These are phyloP conservation scores for Mycena amicta DNA, from an alignment of 768 basidiomycete genomes.

Conservation along the genomic window DNA sequence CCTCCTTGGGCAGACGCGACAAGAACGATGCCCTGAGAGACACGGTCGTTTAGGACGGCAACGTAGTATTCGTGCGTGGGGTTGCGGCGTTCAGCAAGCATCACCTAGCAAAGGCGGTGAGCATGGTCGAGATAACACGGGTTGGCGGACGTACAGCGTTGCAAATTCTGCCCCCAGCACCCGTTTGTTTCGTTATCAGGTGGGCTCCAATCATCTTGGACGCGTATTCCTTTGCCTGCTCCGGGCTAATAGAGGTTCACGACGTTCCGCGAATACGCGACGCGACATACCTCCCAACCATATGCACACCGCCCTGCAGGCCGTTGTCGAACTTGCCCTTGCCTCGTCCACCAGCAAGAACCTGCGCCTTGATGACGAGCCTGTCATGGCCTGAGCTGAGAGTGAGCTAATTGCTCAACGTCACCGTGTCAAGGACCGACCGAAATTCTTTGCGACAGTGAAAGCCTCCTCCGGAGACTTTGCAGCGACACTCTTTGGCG, in stretches of 20 bases:
- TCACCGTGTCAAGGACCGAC: constrained; percentile 43
- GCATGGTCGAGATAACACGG: background rate
- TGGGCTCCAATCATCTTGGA: constrained; percentile 92
- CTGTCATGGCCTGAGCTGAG: constrained; percentile 59
- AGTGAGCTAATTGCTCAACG: constrained; percentile 10
- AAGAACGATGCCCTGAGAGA: constrained; percentile 84
- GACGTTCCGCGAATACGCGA: constrained; percentile 3
- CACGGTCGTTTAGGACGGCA: constrained; percentile 94
- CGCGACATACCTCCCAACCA: constrained; percentile 73
- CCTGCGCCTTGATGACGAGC: constrained; percentile 98
- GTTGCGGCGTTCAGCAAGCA: constrained; percentile 94
- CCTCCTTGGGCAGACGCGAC: constrained; percentile 95
- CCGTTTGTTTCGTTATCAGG: constrained; percentile 98
- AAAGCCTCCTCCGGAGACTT: constrained; percentile 89
- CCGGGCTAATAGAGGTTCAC: constrained; percentile 55
- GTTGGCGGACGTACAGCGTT: constrained; percentile 70
- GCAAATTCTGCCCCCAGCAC: constrained; percentile 87
- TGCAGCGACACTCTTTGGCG: constrained; percentile 88
- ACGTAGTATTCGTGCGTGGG: constrained; percentile 98
- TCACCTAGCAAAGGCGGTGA: constrained; percentile 60
- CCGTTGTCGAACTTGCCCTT: constrained; percentile 97
- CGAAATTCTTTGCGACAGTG: constrained; percentile 86
- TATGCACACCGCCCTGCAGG: constrained; percentile 96
- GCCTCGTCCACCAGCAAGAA: constrained; percentile 96
- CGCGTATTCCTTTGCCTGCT: constrained; percentile 86